Evolutionary conservation across 177 flowering plant species (phyloP).

Genomic region (Telopea speciosissima): DNA sequence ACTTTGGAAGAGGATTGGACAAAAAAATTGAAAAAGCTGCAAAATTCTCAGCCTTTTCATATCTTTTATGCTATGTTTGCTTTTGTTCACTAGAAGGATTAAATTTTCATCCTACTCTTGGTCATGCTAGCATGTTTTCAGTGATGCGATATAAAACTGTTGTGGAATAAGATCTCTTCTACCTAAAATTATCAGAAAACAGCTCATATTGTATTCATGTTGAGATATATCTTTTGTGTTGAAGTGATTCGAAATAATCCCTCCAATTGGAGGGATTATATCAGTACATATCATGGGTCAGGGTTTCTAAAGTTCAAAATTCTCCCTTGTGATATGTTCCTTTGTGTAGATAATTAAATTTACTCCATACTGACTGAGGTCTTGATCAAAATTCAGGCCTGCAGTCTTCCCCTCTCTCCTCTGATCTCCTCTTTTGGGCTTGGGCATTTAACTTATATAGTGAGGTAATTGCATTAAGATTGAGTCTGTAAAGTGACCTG

Average conservation of each 20-base stretch:
- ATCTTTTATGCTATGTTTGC: background rate
- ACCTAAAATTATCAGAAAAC: background rate
- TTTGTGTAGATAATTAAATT: background rate
- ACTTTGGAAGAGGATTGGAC: no score
- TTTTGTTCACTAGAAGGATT: background rate
- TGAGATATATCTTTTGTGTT: background rate
- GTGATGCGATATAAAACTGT: background rate
- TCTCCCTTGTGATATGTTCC: background rate
- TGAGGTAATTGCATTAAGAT: background rate
- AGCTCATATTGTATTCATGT: background rate
- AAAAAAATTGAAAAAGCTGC: no score
- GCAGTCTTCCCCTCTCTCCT: background rate
- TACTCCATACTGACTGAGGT: background rate
- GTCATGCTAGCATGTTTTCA: background rate
- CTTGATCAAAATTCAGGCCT: background rate
- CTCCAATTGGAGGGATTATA: background rate
- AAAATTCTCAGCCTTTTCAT: background rate
- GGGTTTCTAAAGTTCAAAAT: background rate
- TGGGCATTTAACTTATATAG: background rate
- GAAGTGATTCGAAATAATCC: background rate
- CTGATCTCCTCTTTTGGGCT: background rate
- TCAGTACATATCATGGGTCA: background rate
- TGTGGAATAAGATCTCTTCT: background rate
- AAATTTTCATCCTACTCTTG: no score
- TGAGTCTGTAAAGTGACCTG: no score